Evolutionary conservation across 2,329 filamentous ascomycete genomes (phyloP).

Genomic region (Samsoniella hepiali): DNA sequence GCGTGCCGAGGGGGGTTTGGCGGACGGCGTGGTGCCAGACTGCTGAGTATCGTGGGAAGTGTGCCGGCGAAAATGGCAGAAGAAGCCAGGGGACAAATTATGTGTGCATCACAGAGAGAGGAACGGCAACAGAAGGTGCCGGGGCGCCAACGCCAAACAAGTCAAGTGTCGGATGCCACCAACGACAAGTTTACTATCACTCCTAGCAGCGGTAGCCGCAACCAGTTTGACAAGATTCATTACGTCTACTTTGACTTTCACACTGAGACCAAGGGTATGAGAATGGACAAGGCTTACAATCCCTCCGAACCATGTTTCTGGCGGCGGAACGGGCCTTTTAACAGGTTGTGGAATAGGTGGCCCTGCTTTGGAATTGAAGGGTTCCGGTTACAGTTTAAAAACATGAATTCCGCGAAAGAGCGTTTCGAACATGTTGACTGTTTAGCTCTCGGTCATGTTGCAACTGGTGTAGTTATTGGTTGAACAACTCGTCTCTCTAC

Average conservation of each 20-base stretch:
- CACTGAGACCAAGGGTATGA: conserved; percentile 91
- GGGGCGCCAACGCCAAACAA: conserved; percentile 10
- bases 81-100: background rate
- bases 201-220: conserved; percentile 56
- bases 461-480: no score
- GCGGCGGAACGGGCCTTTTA: background rate
- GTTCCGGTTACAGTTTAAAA: background rate
- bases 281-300: conserved; percentile 87
- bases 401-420: background rate
- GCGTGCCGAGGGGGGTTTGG: conserved; percentile 25
- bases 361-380: background rate
- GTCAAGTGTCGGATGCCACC: conserved; percentile 52
- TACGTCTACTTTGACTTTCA: conserved; percentile 99
- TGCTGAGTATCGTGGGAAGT: background rate
- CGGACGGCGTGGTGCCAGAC: background rate
- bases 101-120: background rate
- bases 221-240: conserved; percentile 79
- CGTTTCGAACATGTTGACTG: background rate
- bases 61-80: background rate
- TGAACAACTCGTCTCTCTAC: no score
- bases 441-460: no score
- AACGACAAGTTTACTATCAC: conserved; percentile 80
- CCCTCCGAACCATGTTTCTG: conserved; percentile 27
- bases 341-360: background rate
- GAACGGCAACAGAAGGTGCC: conserved; percentile 7